Conservation (phyloP, 192 early-diverging fungal species). For the Phycomyces nitens region DNA sequence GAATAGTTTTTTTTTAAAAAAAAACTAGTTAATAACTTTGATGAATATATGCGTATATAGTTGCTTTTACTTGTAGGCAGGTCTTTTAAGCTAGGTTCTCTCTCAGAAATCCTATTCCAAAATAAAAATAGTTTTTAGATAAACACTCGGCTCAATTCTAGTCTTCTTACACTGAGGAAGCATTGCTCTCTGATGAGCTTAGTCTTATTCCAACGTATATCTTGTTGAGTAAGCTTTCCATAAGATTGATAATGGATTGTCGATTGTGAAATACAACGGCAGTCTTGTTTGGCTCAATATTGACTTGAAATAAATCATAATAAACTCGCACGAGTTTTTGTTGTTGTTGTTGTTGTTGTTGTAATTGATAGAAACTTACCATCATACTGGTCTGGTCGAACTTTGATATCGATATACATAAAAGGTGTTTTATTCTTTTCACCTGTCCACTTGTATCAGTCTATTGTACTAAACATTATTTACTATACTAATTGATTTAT, state of each 20-base stretch:
- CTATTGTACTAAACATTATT: neutral
- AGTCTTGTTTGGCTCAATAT: constrained; percentile 39
- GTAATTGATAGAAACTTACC: constrained; percentile 9
- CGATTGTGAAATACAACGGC: constrained; percentile 26
- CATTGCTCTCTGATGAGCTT: neutral
- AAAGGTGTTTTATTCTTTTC: constrained; percentile 15
- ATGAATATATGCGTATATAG: too few relatives aligned
- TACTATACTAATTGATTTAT: neutral
- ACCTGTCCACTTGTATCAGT: neutral
- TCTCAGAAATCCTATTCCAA: too few relatives aligned
- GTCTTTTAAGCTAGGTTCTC: too few relatives aligned
- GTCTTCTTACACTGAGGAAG: too few relatives aligned
- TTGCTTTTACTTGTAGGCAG: too few relatives aligned
- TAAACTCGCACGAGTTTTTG: too few relatives aligned
- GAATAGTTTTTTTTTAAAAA: too few relatives aligned
- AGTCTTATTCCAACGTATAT: neutral
- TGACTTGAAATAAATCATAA: constrained; percentile 15
- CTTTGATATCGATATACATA: constrained; percentile 18
- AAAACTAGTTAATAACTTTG: too few relatives aligned
- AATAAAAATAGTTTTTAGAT: too few relatives aligned
- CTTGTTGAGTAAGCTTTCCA: constrained; percentile 17
- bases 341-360: too few relatives aligned
- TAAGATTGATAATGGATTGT: constrained; percentile 14
- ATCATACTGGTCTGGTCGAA: constrained; percentile 22
- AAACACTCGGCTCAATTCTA: too few relatives aligned